Conservation (phyloP, 2,329 filamentous ascomycete genomes). For the Colletotrichum horii region DNA sequence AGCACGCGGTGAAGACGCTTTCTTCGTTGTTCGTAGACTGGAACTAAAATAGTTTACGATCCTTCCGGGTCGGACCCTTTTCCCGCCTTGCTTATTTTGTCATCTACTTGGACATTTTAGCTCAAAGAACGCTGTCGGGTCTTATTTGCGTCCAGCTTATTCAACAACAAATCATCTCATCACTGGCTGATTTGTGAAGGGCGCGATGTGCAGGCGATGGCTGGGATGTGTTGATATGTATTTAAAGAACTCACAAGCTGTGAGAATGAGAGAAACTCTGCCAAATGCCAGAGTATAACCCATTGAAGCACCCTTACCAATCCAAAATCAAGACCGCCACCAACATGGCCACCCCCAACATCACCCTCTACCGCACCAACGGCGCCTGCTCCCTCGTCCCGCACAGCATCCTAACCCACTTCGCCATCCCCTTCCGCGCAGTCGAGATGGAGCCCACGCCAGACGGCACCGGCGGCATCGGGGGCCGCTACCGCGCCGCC, state of each 20-base stretch:
- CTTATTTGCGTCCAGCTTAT: background rate
- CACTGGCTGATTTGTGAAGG: background rate
- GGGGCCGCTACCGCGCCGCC: slow-evolving; percentile 21
- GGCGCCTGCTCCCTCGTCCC: slow-evolving; percentile 34
- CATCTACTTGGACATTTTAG: background rate
- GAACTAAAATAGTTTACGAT: background rate
- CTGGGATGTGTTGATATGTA: background rate
- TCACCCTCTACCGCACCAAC: slow-evolving; percentile 33
- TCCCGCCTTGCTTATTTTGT: background rate
- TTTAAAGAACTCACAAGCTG: accelerated
- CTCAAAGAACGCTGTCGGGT: background rate
- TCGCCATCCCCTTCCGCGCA: slow-evolving; percentile 28
- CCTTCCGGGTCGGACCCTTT: background rate
- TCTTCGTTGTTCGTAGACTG: background rate
- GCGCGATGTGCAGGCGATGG: background rate
- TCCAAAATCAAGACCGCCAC: background rate
- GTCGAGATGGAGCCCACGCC: slow-evolving; percentile 23
- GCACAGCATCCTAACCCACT: slow-evolving; percentile 33
- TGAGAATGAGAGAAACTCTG: accelerated
- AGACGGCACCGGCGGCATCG: background rate
- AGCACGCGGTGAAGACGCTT: background rate
- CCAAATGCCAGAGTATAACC: too few species aligned
- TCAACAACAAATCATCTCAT: background rate
- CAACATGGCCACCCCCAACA: slow-evolving; percentile 13
- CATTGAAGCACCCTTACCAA: too few species aligned